phyloP scores from a whole-genome alignment of 2,329 filamentous ascomycete species.

The Chaetomiaceae sp. region DNA sequence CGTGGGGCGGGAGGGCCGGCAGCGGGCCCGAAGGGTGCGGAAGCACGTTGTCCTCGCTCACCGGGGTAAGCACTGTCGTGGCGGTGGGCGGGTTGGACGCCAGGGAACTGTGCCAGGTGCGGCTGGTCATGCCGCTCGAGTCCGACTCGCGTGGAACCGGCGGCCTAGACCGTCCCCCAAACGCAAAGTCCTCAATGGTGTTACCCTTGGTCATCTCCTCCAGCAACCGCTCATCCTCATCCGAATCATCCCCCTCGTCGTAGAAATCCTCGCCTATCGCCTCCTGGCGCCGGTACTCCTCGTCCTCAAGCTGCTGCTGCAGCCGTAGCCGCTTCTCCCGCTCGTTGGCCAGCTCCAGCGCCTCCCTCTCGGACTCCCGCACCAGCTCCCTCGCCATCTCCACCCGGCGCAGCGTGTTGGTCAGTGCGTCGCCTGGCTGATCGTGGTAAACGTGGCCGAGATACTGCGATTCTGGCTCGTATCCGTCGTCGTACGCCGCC shows the following conservation, averaged over 20 bases:
- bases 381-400: slow-evolving; percentile 72
- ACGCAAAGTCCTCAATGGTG: slow-evolving; percentile 74
- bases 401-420: slow-evolving; percentile 57
- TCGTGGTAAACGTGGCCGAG: slow-evolving; percentile 30
- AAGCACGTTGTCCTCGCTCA: slow-evolving; percentile 51
- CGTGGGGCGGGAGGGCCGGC: slow-evolving; percentile 45
- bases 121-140: slow-evolving; percentile 70
- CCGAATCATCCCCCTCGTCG: slow-evolving; percentile 53
- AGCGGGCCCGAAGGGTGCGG: slow-evolving; percentile 28
- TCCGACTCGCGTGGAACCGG: slow-evolving; percentile 71
- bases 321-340: slow-evolving; percentile 48
- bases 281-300: slow-evolving; percentile 33
- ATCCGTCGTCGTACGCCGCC: slow-evolving; percentile 88
- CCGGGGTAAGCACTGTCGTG: slow-evolving; percentile 63
- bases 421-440: slow-evolving; percentile 40
- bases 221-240: slow-evolving; percentile 69
- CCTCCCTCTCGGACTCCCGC: slow-evolving; percentile 66
- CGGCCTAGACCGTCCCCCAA: slow-evolving; percentile 59
- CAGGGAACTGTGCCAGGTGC: slow-evolving; percentile 75
- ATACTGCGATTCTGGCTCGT: slow-evolving; percentile 52
- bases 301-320: slow-evolving; percentile 37
- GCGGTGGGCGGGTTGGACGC: slow-evolving; percentile 65
- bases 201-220: slow-evolving; percentile 87
- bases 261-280: slow-evolving; percentile 49
- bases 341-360: slow-evolving; percentile 54